Evolutionary conservation across 2,329 filamentous ascomycete species (phyloP).

Genomic region (Diplodia scrobiculata): DNA sequence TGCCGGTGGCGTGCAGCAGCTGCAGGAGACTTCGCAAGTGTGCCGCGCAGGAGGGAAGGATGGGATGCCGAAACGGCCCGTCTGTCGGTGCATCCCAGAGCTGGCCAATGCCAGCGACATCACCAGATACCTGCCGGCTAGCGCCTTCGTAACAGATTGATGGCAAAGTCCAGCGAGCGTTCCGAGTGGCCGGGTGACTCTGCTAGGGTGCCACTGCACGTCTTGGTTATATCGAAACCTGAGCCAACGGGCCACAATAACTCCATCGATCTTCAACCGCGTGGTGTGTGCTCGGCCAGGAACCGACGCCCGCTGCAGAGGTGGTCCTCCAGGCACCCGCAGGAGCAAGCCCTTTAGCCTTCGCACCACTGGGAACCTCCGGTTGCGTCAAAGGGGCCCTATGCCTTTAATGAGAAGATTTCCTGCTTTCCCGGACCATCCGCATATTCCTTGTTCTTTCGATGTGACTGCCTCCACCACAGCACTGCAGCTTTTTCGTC

Average conservation of each 20-base stretch:
- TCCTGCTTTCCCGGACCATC: neutral
- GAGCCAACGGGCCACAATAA: neutral
- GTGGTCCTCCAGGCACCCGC: neutral
- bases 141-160: slow-evolving; percentile 1
- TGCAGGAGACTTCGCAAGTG: neutral
- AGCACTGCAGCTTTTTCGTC: slow-evolving; percentile 4
- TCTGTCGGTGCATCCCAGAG: neutral
- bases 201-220: neutral
- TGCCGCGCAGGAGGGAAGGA: neutral
- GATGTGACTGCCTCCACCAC: neutral
- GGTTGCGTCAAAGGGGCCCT: neutral
- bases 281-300: neutral
- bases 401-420: slow-evolving; percentile 1
- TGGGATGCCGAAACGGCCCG: slow-evolving; percentile 12
- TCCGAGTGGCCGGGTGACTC: neutral
- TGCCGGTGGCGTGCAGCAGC: neutral
- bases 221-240: neutral
- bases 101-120: slow-evolving; percentile 3
- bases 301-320: neutral
- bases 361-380: neutral
- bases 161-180: neutral
- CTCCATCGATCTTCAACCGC: neutral
- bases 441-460: neutral
- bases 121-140: slow-evolving; percentile 4
- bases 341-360: neutral